Conservation (phyloP, 305 asterid species). For the Fraxinus sp. region DNA sequence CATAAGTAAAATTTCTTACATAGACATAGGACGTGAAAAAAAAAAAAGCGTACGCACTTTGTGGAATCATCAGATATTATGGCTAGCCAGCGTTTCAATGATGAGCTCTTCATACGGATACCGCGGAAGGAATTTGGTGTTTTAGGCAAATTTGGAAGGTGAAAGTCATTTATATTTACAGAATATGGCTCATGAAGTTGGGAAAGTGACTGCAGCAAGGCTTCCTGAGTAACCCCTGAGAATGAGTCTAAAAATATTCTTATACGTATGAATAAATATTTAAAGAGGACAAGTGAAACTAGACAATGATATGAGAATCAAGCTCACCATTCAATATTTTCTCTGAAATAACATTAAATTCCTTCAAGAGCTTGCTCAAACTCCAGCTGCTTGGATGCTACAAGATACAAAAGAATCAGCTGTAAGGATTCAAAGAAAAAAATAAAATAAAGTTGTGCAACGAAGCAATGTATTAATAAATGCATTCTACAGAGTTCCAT, state of each 20-base stretch:
- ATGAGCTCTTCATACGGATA: slow-evolving; percentile 72
- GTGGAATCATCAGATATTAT: slow-evolving; percentile 80
- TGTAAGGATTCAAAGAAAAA: slow-evolving; percentile 15
- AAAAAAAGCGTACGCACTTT: slow-evolving; percentile 36
- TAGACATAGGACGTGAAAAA: neutral
- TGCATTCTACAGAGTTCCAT: slow-evolving; percentile 23
- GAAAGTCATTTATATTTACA: slow-evolving; percentile 54
- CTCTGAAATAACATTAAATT: slow-evolving; percentile 61
- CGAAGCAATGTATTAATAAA: slow-evolving; percentile 1
- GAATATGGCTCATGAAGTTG: slow-evolving; percentile 42
- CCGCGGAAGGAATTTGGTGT: slow-evolving; percentile 84
- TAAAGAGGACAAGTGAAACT: slow-evolving; percentile 1
- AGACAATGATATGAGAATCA: neutral
- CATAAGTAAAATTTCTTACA: neutral
- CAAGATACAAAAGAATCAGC: slow-evolving; percentile 23
- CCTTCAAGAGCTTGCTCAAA: slow-evolving; percentile 67
- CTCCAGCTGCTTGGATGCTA: slow-evolving; percentile 93
- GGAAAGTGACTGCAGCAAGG: slow-evolving; percentile 54
- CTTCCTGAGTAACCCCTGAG: slow-evolving; percentile 64
- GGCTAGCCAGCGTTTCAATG: slow-evolving; percentile 85
- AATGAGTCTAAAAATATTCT: slow-evolving; percentile 57
- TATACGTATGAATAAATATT: slow-evolving; percentile 21
- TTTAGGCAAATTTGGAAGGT: slow-evolving; percentile 67
- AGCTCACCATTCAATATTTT: slow-evolving; percentile 50
- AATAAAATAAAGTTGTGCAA: neutral